These are phyloP conservation scores for Pisolithus marmoratus DNA, from an alignment of 768 basidiomycete genomes.

Conservation along the genomic window DNA sequence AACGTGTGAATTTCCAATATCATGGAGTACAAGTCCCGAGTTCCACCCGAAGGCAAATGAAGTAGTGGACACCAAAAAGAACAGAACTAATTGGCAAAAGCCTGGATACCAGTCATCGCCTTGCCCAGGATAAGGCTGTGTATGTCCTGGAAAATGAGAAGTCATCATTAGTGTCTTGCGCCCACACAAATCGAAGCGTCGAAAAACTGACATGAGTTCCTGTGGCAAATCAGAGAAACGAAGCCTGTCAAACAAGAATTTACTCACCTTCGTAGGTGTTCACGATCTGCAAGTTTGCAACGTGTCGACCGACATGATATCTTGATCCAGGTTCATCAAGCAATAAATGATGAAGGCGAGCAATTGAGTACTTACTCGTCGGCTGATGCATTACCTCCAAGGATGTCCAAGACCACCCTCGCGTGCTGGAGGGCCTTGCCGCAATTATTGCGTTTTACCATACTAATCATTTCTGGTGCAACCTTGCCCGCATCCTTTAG, in stretches of 20 bases:
- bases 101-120: constrained; percentile 84
- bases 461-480: constrained; percentile 90
- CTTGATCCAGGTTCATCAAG: constrained; percentile 30
- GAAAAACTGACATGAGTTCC: constrained; percentile 51
- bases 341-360: background rate
- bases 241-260: background rate
- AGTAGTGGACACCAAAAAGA: background rate
- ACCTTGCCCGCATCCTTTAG: constrained; percentile 72
- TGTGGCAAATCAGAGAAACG: constrained; percentile 16
- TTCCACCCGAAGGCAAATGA: background rate
- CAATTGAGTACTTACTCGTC: constrained; percentile 68
- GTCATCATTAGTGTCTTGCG: constrained; percentile 7
- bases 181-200: background rate
- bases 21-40: background rate
- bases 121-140: constrained; percentile 92
- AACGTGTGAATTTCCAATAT: background rate
- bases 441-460: constrained; percentile 94
- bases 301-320: constrained; percentile 93
- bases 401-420: constrained; percentile 76
- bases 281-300: constrained; percentile 90
- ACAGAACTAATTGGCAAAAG: constrained; percentile 57
- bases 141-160: constrained; percentile 56
- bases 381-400: constrained; percentile 90
- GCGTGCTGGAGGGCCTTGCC: constrained; percentile 87
- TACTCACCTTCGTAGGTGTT: constrained; percentile 86